A percentile compares a stretch with the other conserved stretches of the same genome.
These are phyloP conservation scores for Vachellia collinsii DNA, from an alignment of 306 rosid genomes.

Conservation along the genomic window DNA sequence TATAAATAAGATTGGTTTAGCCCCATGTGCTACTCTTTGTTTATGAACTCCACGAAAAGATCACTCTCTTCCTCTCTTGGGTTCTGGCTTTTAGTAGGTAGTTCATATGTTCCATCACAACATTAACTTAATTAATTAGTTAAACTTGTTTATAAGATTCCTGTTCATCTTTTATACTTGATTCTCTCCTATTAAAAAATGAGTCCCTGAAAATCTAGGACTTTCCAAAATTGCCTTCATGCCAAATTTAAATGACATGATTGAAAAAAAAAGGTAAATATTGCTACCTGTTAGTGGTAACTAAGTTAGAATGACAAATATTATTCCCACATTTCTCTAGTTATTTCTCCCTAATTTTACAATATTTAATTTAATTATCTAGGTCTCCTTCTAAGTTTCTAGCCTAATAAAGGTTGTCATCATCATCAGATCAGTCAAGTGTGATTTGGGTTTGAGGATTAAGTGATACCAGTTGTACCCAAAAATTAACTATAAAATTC, in stretches of 20 bases:
- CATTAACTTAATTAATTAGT: background rate
- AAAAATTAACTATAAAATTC: too few species aligned
- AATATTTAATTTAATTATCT: too few species aligned
- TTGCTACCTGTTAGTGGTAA: background rate
- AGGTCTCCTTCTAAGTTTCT: too few species aligned
- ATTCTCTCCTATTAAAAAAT: background rate
- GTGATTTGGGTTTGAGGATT: too few species aligned
- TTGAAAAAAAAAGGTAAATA: background rate
- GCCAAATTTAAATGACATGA: background rate
- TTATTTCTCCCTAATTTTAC: too few species aligned
- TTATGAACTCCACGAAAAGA: conserved; percentile 66
- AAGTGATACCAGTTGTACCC: too few species aligned
- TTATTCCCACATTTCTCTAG: too few species aligned
- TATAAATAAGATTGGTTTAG: conserved; percentile 43
- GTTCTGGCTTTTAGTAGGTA: conserved; percentile 55
- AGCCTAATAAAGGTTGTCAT: too few species aligned
- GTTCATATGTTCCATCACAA: conserved; percentile 52
- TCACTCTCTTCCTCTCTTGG: conserved; percentile 38
- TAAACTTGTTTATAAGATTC: background rate
- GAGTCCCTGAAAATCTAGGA: background rate
- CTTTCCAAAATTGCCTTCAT: background rate
- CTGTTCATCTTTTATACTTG: background rate
- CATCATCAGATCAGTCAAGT: too few species aligned
- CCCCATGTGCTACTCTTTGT: conserved; percentile 1
- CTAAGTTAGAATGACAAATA: too few species aligned